These are phyloP conservation scores for Tetracladium setigerum DNA, from an alignment of 495 filamentous ascomycete genomes.

Conservation along the genomic window DNA sequence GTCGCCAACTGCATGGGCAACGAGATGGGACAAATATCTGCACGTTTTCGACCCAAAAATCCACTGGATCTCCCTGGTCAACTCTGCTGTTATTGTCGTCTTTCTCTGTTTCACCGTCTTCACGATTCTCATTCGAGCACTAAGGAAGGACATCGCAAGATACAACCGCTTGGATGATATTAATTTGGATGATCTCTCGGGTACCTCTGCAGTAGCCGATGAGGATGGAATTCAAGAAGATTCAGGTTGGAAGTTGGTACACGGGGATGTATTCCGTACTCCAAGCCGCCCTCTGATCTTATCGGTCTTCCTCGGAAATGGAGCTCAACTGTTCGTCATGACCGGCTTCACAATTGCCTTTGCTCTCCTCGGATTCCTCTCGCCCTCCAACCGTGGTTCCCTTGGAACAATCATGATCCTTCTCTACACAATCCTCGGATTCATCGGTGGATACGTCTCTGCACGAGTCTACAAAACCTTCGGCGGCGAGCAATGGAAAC, in stretches of 20 bases:
- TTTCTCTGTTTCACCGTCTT: conserved; percentile 87
- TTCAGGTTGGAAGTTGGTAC: conserved; percentile 96
- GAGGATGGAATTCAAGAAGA: conserved; percentile 97
- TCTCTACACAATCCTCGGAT: conserved; percentile 87
- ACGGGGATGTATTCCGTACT: conserved; percentile 93
- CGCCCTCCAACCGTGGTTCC: conserved; percentile 88
- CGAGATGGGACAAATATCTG: conserved; percentile 95
- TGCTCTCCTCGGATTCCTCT: conserved; percentile 88
- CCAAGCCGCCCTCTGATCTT: conserved; percentile 77
- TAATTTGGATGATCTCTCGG: conserved; percentile 78
- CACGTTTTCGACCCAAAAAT: conserved; percentile 94
- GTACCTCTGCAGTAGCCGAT: conserved; percentile 43
- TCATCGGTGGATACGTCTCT: conserved; percentile 87
- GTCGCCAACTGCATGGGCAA: conserved; percentile 82
- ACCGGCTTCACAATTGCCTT: conserved; percentile 89
- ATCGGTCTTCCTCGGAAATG: conserved; percentile 85
- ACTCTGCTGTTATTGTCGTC: conserved; percentile 85
- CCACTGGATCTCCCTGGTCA: conserved; percentile 96
- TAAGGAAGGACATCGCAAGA: conserved; percentile 88
- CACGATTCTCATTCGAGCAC: conserved; percentile 76
- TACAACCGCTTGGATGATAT: conserved; percentile 90
- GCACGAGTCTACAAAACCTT: conserved; percentile 87
- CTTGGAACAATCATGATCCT: conserved; percentile 86
- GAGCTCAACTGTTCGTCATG: conserved; percentile 96
- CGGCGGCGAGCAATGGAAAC: conserved; percentile 87